Conservation (phyloP, 179 eudicot species). For the Dionaea muscipula region DNA sequence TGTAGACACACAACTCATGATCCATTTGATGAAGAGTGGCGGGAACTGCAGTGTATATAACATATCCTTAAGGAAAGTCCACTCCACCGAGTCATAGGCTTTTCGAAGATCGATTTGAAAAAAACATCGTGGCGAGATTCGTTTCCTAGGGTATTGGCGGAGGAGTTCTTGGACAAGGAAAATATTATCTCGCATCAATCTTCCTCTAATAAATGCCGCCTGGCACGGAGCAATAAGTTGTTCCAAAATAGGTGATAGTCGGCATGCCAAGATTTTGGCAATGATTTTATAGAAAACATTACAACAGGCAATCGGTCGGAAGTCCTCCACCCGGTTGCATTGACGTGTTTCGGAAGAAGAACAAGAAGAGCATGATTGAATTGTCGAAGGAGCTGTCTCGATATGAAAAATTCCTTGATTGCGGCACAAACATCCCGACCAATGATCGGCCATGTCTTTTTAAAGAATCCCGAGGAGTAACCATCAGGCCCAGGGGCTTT, state of each 20-base stretch:
- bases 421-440: background rate
- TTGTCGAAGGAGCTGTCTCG: no score
- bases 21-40: background rate
- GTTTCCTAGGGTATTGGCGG: background rate
- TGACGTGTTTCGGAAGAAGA: no score
- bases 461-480: background rate
- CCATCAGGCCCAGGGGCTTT: background rate
- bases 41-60: background rate
- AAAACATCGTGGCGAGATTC: background rate
- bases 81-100: background rate
- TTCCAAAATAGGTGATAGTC: no score
- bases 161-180: background rate
- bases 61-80: background rate
- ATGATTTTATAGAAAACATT: background rate
- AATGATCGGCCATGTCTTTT: background rate
- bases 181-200: background rate
- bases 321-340: no score
- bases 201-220: background rate
- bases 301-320: background rate
- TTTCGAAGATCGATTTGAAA: background rate
- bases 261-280: background rate
- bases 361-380: no score
- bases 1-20: background rate
- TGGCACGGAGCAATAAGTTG: background rate
- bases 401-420: background rate